A percentile compares a stretch with the other conserved stretches of the same genome.
These are phyloP conservation scores for Ophiognomonia clavigignenti-juglandacearum DNA, from an alignment of 2,329 filamentous ascomycete genomes.

Conservation along the genomic window DNA sequence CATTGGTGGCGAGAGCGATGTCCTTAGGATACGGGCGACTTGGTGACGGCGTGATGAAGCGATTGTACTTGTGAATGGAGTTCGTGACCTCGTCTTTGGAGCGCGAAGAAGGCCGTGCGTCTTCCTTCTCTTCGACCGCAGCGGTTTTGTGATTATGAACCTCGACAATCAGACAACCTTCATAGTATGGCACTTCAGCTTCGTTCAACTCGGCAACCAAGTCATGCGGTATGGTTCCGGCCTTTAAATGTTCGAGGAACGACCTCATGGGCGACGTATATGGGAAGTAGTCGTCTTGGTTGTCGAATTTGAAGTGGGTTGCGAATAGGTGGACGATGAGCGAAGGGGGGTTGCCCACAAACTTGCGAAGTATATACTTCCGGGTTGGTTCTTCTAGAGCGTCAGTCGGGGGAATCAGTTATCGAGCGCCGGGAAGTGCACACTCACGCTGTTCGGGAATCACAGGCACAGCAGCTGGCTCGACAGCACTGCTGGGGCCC, in stretches of 20 bases:
- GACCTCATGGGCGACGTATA: slow-evolving; percentile 91
- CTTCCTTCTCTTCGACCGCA: slow-evolving; percentile 55
- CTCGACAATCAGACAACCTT: slow-evolving; percentile 91
- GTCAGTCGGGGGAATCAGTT: slow-evolving; percentile 4
- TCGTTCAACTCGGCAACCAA: slow-evolving; percentile 73
- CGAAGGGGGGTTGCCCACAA: slow-evolving; percentile 65
- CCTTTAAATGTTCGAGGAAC: slow-evolving; percentile 70
- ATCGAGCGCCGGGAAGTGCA: background rate
- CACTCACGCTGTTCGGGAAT: slow-evolving; percentile 38
- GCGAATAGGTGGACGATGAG: slow-evolving; percentile 81
- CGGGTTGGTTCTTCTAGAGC: slow-evolving; percentile 5
- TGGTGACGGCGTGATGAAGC: slow-evolving; percentile 83
- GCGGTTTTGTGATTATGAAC: slow-evolving; percentile 80
- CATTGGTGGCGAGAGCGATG: slow-evolving; percentile 24
- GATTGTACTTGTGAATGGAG: slow-evolving; percentile 90
- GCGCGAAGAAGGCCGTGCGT: slow-evolving; percentile 43
- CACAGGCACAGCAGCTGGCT: slow-evolving; percentile 19
- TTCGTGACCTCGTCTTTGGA: slow-evolving; percentile 63
- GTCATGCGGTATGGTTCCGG: slow-evolving; percentile 81
- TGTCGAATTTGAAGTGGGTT: slow-evolving; percentile 86
- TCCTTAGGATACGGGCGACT: slow-evolving; percentile 70
- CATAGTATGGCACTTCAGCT: slow-evolving; percentile 76
- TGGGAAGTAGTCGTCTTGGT: slow-evolving; percentile 85
- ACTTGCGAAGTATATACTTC: slow-evolving; percentile 34
- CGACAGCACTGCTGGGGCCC: slow-evolving; percentile 4